phyloP scores from a whole-genome alignment of 108 stramenopile species.

The Schizochytrium sp. region DNA sequence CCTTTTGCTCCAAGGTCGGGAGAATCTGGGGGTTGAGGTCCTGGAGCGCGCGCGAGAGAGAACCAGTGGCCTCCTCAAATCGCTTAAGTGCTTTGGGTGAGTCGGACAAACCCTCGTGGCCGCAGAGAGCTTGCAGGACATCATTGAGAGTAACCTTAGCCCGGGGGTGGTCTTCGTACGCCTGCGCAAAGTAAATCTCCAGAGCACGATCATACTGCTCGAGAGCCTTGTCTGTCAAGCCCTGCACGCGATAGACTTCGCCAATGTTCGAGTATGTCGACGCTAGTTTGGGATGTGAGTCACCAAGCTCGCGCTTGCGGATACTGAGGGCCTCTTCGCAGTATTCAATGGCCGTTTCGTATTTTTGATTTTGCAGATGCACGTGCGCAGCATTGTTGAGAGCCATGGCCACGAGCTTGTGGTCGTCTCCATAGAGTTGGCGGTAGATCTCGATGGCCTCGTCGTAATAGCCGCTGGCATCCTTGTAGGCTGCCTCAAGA shows the following conservation, averaged over 20 bases:
- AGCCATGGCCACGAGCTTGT: not conserved
- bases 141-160: not conserved
- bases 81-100: not conserved
- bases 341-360: not conserved
- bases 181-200: not conserved
- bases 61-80: not conserved
- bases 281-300: not conserved
- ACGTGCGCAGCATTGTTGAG: not conserved
- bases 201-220: not conserved
- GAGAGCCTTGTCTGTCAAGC: not conserved
- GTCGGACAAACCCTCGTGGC: not conserved
- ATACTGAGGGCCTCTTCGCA: not conserved
- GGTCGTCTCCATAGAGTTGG: not conserved
- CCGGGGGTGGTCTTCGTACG: not conserved
- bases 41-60: not conserved
- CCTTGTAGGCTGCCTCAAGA: not conserved
- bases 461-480: not conserved
- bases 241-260: not conserved
- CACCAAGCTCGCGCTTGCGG: not conserved
- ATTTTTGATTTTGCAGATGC: not conserved
- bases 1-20: not conserved
- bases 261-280: not conserved
- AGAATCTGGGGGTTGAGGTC: not conserved
- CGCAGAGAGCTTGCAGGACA: not conserved
- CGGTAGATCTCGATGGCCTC: not conserved